Conservation (phyloP, 2,329 filamentous ascomycete species). For the Aspergillus fischeri region DNA sequence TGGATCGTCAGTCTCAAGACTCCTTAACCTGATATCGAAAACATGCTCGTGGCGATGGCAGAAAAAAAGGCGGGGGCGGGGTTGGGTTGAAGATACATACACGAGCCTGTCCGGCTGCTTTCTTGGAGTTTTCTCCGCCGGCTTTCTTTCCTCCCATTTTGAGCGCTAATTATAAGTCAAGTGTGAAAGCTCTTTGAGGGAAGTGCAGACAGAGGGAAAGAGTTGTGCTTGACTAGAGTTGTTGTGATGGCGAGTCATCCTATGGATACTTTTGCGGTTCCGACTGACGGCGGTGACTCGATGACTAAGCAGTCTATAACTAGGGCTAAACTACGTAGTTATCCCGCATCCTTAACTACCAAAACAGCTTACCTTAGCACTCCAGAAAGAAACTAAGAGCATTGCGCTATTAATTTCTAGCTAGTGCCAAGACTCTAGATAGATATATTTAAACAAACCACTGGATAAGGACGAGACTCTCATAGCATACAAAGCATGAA, state of each 20-base stretch:
- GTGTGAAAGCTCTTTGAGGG: not conserved
- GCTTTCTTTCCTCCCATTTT: slow-evolving; percentile 69
- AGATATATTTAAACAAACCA: too few species aligned
- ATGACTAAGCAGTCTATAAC: not conserved
- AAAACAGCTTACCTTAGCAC: too few species aligned
- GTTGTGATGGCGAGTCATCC: not conserved
- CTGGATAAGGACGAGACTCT: too few species aligned
- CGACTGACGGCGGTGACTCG: not conserved
- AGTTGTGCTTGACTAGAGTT: not conserved
- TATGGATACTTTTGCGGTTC: not conserved
- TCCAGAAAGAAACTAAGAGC: too few species aligned
- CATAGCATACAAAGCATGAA: too few species aligned
- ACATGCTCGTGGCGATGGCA: slow-evolving; percentile 11
- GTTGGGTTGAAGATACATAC: slow-evolving; percentile 29
- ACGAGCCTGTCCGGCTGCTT: slow-evolving; percentile 75
- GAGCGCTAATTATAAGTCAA: not conserved
- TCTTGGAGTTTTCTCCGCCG: slow-evolving; percentile 74
- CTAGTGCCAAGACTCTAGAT: too few species aligned
- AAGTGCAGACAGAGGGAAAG: not conserved
- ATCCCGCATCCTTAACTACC: too few species aligned
- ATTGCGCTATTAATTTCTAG: too few species aligned
- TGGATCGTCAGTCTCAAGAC: slow-evolving; percentile 9
- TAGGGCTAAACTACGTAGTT: not conserved
- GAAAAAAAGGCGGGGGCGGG: slow-evolving; percentile 23
- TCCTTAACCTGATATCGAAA: not conserved